Base-by-base conservation (phyloP, 2,329 filamentous ascomycete genomes). In the Calonectria leucothoes region DNA sequence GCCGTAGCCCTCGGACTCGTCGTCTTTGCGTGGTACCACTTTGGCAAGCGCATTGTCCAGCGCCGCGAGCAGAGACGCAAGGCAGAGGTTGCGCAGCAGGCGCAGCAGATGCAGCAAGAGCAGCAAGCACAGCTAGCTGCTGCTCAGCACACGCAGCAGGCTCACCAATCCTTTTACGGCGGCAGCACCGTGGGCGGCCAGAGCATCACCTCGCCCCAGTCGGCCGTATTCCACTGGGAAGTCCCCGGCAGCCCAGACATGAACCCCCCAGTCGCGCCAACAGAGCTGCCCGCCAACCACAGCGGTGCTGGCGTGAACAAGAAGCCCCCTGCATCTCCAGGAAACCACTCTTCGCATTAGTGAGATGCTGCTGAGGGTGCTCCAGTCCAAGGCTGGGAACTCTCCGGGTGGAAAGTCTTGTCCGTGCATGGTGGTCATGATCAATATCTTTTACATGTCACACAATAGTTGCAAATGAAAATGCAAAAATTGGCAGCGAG, bases 1-100 rank as follows among this genome's bases (percentile, higher is more conserved):
- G 80, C 71, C 0, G 75, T 78, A 1, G 80, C 74, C 0, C 48
- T 71, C 10, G 69, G 27, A 23, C 52, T 83, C 0, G 15, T 85
- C 14, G 71, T 77, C 2, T 37, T 82, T 12, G 27, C 80, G 14
- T 71, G 69, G 69, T 66, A 55, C 48, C 37, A 23, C 17, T 37
- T 71, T 15, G 69, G 69, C 33, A 66, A 39, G 29, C 27, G 20
- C 11, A 48, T 71, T 49, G 37, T 71, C 33, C 69, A 59, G 17
- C 59, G 59, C 12, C 69, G 69, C 4, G 51, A 59, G 35, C 29
- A 45, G 48, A 48, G 69, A 29, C 59, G 45, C 15, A 35, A 33
- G 37, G 31, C 48, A 7, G 7, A 65, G 55, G 52, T 48, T 10
- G 67, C n/a, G 15, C 52, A 57, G 10, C 52, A 57, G 35, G 52